Base-by-base conservation (phyloP, 2,329 filamentous ascomycete species). In the Drechslerella dactyloides region DNA sequence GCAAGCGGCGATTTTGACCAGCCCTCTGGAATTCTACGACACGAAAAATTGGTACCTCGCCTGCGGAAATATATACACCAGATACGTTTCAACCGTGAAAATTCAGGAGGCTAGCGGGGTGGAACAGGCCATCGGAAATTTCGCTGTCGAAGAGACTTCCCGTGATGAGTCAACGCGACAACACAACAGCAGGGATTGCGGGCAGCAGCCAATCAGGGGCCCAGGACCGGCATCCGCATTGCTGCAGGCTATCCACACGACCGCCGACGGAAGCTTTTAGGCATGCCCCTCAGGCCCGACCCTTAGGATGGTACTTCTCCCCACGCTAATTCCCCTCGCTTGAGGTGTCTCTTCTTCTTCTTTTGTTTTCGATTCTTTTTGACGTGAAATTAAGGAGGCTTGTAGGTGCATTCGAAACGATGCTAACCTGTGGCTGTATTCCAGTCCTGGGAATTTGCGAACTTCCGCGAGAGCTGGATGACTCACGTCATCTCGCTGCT, bases 331-430 rank as follows among this genome's bases (percentile, higher is more conserved):
- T 53, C 44, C 53, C 58, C 42, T 58, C 35, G 42, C 48, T 24
- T 21, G 40, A 55, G 63, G 24, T 46, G 37, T 63, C 48, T 24
- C 54, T 70, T n/a, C 42, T 55, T 42, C 46, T 51, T 58, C 30
- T 64, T 37, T 61, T 65, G 66, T 64, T 65, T 64, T 63, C 58
- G 58, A 60, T 48, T 69, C 55, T 64, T 53, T 59, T 61, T 40
- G 54, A 57, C 52, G 30, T 50, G 55, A 72, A 64, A 72, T 65
- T 72, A 72, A 72, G 68, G 65, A 65, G 68, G 68, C 68, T 72
- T 72, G 55, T 54, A 35, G 44, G 44, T 52, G 68, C 60, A 56
- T 60, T 72, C 60, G 60, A 72, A 65, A 72, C 60, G 23, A 24
- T 54, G 51, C 50, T 40, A 21, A 57, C 50, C 40, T 48, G 19